These are phyloP conservation scores for Aureobasidium sp. DNA, from an alignment of 2,329 filamentous ascomycete genomes.

Conservation along the genomic window DNA sequence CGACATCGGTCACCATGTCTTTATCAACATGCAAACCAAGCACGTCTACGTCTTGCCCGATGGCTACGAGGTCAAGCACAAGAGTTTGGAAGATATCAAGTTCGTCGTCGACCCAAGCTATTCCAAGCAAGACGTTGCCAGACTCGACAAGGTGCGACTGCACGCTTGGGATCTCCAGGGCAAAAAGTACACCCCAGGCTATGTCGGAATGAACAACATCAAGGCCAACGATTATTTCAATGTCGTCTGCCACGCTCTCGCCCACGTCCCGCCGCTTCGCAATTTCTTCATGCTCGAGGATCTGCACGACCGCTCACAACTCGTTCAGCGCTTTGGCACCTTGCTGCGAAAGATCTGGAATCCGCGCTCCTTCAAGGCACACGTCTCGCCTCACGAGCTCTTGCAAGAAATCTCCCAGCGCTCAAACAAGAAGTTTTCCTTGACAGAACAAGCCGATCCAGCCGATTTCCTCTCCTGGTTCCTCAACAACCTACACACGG, in stretches of 20 bases:
- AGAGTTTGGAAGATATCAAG: slow-evolving; percentile 95
- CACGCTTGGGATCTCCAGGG: slow-evolving; percentile 71
- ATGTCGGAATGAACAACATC: slow-evolving; percentile 99
- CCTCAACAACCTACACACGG: slow-evolving; percentile 87
- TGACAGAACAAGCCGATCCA: slow-evolving; percentile 87
- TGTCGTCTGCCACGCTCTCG: slow-evolving; percentile 82
- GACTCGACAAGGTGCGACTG: slow-evolving; percentile 62
- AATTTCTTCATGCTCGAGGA: slow-evolving; percentile 90
- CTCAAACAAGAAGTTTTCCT: slow-evolving; percentile 85
- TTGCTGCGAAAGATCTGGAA: slow-evolving; percentile 98
- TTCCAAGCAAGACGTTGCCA: slow-evolving; percentile 69
- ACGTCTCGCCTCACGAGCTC: slow-evolving; percentile 94
- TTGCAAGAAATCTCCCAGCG: slow-evolving; percentile 87
- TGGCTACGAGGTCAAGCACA: slow-evolving; percentile 92
- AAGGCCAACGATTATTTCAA: slow-evolving; percentile 99
- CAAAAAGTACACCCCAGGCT: slow-evolving; percentile 84
- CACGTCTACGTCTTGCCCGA: slow-evolving; percentile 89
- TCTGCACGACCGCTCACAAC: slow-evolving; percentile 65
- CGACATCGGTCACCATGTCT: slow-evolving; percentile 93
- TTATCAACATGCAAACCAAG: slow-evolving; percentile 93
- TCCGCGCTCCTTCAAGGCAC: slow-evolving; percentile 86
- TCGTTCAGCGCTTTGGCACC: slow-evolving; percentile 81
- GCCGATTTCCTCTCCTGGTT: slow-evolving; percentile 98
- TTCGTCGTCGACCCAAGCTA: slow-evolving; percentile 92
- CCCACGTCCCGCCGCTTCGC: slow-evolving; percentile 80